Evolutionary conservation across 495 filamentous ascomycete species (phyloP).

Genomic region (Aspergillus carlsbadensis): DNA sequence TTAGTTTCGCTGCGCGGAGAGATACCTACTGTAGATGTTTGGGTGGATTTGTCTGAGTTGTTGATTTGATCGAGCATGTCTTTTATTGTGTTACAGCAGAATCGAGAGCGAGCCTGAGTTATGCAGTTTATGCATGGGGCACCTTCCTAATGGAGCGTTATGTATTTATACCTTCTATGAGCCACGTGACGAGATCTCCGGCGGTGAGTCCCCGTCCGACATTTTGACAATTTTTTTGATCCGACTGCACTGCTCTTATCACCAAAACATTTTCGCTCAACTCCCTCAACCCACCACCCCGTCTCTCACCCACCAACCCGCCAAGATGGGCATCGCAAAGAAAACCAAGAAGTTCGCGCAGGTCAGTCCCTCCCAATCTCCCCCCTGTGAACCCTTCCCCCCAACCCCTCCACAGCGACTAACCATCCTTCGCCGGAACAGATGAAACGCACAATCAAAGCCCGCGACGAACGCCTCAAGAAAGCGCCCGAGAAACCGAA

Average conservation of each 20-base stretch:
- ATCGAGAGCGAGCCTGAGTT: too few relatives aligned
- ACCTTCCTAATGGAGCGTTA: background rate
- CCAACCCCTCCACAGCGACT: too few relatives aligned
- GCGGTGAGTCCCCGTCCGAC: background rate
- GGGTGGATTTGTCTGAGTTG: too few relatives aligned
- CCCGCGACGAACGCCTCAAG: conserved; percentile 60
- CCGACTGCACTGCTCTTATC: background rate
- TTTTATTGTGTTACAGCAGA: too few relatives aligned
- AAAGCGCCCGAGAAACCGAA: conserved; percentile 34
- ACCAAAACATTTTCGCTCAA: background rate
- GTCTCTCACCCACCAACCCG: background rate
- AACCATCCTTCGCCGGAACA: conserved; percentile 18
- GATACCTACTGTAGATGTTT: too few relatives aligned
- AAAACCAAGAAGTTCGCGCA: conserved; percentile 64
- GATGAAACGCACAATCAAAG: conserved; percentile 63
- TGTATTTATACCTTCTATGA: background rate
- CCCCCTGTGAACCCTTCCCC: background rate
- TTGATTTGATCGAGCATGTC: too few relatives aligned
- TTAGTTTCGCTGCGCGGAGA: too few relatives aligned
- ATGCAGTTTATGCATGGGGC: too few relatives aligned
- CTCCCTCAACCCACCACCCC: background rate
- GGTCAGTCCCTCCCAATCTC: conserved; percentile 16
- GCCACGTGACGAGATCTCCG: background rate
- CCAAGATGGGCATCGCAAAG: conserved; percentile 61
- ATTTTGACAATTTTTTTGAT: conserved; percentile 6